Percentiles rank a stretch among this genome's conserved stretches.
These are phyloP conservation scores for Linum usitatissimum DNA, from an alignment of 345 rosid genomes.

Conservation along the genomic window DNA sequence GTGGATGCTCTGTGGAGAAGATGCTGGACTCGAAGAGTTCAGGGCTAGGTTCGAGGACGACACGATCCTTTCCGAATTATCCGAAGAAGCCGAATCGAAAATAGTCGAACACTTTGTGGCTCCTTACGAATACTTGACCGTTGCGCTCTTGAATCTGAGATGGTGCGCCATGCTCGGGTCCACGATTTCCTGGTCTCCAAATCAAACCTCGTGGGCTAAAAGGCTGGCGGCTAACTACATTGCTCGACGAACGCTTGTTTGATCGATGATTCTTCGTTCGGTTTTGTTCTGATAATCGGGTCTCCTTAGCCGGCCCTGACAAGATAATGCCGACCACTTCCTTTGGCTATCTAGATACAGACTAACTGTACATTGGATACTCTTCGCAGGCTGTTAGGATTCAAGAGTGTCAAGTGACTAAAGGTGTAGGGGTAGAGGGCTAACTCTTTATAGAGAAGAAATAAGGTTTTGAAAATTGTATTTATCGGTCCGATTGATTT, in stretches of 20 bases:
- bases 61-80: constrained; percentile 45
- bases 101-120: constrained; percentile 35
- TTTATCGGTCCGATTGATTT: too few species aligned
- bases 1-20: constrained; percentile 50
- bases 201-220: constrained; percentile 47
- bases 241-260: background rate
- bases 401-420: too few species aligned
- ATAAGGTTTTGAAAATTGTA: too few species aligned
- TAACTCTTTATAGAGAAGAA: too few species aligned
- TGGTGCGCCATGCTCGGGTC: constrained; percentile 58
- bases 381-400: too few species aligned
- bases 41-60: constrained; percentile 39
- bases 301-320: too few species aligned
- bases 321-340: too few species aligned
- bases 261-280: background rate
- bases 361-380: too few species aligned
- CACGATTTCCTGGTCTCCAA: constrained; percentile 49
- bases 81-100: constrained; percentile 35
- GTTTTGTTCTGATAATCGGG: too few species aligned
- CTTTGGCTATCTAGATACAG: too few species aligned
- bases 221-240: constrained; percentile 35
- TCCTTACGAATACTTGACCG: constrained; percentile 30
- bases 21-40: constrained; percentile 26
- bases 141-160: constrained; percentile 55
- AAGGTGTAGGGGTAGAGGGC: too few species aligned